Base-by-base conservation (phyloP, 2,329 filamentous ascomycete species). In the Stromatinia cepivora region DNA sequence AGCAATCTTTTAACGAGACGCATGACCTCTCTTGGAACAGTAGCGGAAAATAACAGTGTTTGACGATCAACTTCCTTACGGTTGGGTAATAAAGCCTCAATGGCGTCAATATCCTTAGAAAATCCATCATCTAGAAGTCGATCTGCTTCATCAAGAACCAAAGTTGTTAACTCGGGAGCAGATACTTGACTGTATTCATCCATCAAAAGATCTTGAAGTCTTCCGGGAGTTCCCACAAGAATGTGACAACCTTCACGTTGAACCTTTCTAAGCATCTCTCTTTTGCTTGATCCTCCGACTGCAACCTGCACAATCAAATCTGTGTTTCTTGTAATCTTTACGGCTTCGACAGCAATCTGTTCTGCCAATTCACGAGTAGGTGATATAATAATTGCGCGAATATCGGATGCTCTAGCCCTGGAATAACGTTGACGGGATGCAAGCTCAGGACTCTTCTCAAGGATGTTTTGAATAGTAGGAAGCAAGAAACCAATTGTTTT, bases 121-220 rank as follows among this genome's bases (percentile, higher is more conserved):
- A 94, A 94, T 1, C 92, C 95, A 82, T 95, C 93, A 82, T 99
- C 95, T 79, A 99, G 86, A 92, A 99, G 97, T 77, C 95, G 92
- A 81, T 99, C 95, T 75, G 95, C 95, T 84, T 99, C 95, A 77
- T 99, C 95, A 66, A 99, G 89, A 73, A 98, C 93, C 67, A 99
- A 84, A 74, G 95, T 95, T 78, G 92, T 92, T 83, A 98, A 89
- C 79, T 92, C 89, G 20, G 76, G 76, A 28, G 78, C 78, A 42
- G 66, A 48, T 13, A 79, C 71, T 56, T 75, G 84, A 69, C 76
- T 78, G 66, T 73, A 75, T 72, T 86, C 82, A 74, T 92, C 89
- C 42, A 90, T 81, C 45, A 92, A 81, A 71, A 90, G 85, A 79
- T 99, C 95, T 76, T 91, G 86, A 63, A 98, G 82, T 73, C 95